Evolutionary conservation across 805 yeast species (phyloP), one percentile per base, ranked within the genome.

Genomic region (Yarrowia sp.): DNA sequence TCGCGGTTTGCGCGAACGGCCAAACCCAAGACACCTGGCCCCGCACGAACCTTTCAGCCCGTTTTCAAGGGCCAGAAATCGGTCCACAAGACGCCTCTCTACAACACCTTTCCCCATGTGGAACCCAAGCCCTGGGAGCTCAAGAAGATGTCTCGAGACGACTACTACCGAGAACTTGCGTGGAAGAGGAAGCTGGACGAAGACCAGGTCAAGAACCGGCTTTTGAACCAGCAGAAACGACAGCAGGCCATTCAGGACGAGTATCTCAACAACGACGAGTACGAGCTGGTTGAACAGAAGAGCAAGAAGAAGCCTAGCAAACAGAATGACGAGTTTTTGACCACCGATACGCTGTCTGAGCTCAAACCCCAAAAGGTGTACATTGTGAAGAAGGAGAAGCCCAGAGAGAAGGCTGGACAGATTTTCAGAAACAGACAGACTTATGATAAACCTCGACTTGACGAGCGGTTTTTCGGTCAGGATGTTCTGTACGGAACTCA

Each of bases 61-160:
- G 43, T 58, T 18, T 43, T 43, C 35, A 43, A 43, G n/a, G 64
- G 64, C 14, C 15, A 43, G 10, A 42, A 43, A 5, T 58, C 33
- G n/a, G 31, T 14, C 33, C 50, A 43, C 43, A 58, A 58, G 43
- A 36, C 64, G 11, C 64, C 64, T 2, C 43, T 58, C 5, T 58
- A 58, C 64, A 58, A 58, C 51, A 33, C 50, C 35, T 58, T 58
- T 22, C 64, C 64, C 7, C 64, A 32, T 42, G 51, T 33, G n/a
- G 64, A 58, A 11, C 64, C 64, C 51, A 58, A 58, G 51, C 64
- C 64, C 5, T 58, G 64, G 64, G 64, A 58, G 22, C n/a, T 11
- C 43, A 58, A 58, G 22, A 18, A 11, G 7, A 58, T 58, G 64
- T 43, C 50, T 33, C 33, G 64, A 44, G 64, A 58, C 35, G 64